Evolutionary conservation across 257 asterid species (phyloP).

Genomic region (Rhazya stricta): DNA sequence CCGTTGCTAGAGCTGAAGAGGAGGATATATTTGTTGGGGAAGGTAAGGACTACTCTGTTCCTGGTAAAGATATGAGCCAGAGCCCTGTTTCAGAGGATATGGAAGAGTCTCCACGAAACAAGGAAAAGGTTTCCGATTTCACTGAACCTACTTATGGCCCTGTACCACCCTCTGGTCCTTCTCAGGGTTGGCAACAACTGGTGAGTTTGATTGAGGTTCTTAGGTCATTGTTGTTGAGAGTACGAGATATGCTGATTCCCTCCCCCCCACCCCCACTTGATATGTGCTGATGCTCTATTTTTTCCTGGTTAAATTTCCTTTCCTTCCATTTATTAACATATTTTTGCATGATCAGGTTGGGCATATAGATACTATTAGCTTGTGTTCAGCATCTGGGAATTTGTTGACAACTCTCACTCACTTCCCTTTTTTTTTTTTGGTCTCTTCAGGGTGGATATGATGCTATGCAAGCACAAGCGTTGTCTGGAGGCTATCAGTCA

Average conservation of each 20-base stretch:
- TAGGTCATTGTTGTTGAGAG: slow-evolving; percentile 4
- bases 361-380: neutral
- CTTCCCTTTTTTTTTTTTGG: neutral
- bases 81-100: slow-evolving; percentile 95
- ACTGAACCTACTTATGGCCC: slow-evolving; percentile 91
- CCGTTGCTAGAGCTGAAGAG: slow-evolving; percentile 56
- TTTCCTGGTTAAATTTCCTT: slow-evolving; percentile 5
- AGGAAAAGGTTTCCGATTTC: slow-evolving; percentile 63
- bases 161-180: slow-evolving; percentile 77
- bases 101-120: slow-evolving; percentile 98
- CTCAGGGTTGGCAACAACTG: slow-evolving; percentile 76
- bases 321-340: neutral
- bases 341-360: neutral
- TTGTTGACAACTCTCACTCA: neutral
- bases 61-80: slow-evolving; percentile 84
- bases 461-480: slow-evolving; percentile 65
- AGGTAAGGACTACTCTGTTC: slow-evolving; percentile 74
- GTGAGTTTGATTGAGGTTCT: slow-evolving; percentile 37
- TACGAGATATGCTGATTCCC: neutral
- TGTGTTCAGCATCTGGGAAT: neutral
- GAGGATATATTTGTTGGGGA: slow-evolving; percentile 97
- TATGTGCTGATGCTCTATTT: neutral
- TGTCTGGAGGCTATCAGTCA: slow-evolving; percentile 68
- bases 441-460: slow-evolving; percentile 66
- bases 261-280: neutral